A percentile compares a stretch with the other conserved stretches of the same genome.
Evolutionary conservation across 257 asterid genomes (phyloP).

Genomic region (Ligustrum vulgare): DNA sequence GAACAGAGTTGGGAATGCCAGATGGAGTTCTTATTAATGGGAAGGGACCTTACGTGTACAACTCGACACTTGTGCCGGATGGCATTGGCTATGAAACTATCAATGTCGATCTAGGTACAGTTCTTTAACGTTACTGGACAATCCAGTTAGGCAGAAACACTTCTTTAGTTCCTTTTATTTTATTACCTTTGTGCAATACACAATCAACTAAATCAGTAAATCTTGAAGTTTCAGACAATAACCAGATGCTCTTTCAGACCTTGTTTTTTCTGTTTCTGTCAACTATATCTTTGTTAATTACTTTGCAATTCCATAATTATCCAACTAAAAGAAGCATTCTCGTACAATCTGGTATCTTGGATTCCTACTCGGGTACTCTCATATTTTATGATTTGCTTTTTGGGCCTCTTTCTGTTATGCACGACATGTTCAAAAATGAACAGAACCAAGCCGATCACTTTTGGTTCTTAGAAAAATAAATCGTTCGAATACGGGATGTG

Average conservation of each 20-base stretch:
- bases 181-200: background rate
- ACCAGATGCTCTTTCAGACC: background rate
- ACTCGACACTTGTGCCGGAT: constrained; percentile 71
- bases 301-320: background rate
- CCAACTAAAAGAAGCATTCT: background rate
- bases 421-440: background rate
- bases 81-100: constrained; percentile 77
- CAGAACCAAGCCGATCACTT: background rate
- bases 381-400: background rate
- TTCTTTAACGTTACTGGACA: constrained; percentile 6
- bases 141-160: background rate
- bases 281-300: background rate
- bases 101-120: constrained; percentile 78
- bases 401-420: background rate
- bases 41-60: constrained; percentile 92
- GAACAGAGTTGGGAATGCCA: constrained; percentile 79
- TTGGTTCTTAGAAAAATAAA: background rate
- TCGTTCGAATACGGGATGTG: background rate
- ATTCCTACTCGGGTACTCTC: background rate
- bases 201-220: background rate
- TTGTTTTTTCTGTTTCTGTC: background rate
- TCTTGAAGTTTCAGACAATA: background rate
- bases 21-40: constrained; percentile 97
- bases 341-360: background rate
- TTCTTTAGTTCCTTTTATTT: background rate